A percentile compares a stretch with the other conserved stretches of the same genome.
Evolutionary conservation across 202 grass and related monocot species (phyloP).

Genomic region (Setaria italica): DNA sequence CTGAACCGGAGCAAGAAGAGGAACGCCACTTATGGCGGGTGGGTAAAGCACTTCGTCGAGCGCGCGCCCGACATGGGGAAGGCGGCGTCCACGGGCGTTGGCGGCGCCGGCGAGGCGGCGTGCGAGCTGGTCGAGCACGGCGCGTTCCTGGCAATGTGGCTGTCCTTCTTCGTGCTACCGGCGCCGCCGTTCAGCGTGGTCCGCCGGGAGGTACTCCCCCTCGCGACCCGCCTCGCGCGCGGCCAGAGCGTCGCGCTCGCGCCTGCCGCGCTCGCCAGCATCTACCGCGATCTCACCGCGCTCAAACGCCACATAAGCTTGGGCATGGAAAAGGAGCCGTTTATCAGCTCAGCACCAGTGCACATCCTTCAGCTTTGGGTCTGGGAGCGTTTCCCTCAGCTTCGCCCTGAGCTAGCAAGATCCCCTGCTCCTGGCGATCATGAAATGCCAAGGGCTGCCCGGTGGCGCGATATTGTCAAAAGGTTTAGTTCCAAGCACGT

Average conservation of each 20-base stretch:
- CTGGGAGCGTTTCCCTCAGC: constrained; percentile 58
- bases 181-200: constrained; percentile 48
- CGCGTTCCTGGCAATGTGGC: constrained; percentile 70
- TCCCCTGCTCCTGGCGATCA: not conserved
- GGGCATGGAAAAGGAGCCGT: constrained; percentile 21
- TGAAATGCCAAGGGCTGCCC: constrained; percentile 39
- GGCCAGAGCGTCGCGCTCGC: constrained; percentile 62
- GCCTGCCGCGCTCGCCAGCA: constrained; percentile 54
- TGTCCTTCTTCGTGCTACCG: constrained; percentile 57
- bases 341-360: constrained; percentile 52
- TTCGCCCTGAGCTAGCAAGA: constrained; percentile 40
- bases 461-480: constrained; percentile 49
- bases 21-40: constrained; percentile 43
- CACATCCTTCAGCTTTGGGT: constrained; percentile 68
- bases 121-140: constrained; percentile 51
- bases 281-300: constrained; percentile 55
- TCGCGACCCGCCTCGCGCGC: constrained; percentile 52
- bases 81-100: not conserved
- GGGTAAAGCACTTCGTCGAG: constrained; percentile 58
- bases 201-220: constrained; percentile 41
- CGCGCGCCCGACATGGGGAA: not conserved
- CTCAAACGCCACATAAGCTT: constrained; percentile 45
- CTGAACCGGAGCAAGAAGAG: constrained; percentile 45
- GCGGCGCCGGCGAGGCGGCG: not conserved
- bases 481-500: constrained; percentile 22